Evolutionary conservation across 257 asterid species (phyloP).

Genomic region (Cinchona pubescens): DNA sequence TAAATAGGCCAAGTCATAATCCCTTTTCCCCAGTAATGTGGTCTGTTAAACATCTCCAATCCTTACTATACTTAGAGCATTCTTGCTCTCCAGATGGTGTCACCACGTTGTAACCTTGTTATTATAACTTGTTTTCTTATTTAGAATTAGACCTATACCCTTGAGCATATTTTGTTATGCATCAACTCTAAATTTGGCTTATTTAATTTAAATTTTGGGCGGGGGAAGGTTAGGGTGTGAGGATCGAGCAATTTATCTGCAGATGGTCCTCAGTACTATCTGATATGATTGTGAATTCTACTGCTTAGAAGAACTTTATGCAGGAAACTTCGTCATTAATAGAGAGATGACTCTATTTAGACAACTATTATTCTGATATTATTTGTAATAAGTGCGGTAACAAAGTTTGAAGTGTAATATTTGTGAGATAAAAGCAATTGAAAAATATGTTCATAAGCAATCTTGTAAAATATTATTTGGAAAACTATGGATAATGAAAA

Average conservation of each 20-base stretch:
- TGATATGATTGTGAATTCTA: conserved; percentile 8
- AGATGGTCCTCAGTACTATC: conserved; percentile 10
- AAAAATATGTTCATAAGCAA: too few species aligned
- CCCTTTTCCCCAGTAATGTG: background rate
- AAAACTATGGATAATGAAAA: too few species aligned
- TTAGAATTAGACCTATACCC: background rate
- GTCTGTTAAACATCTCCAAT: conserved; percentile 1
- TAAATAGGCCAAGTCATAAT: conserved; percentile 16
- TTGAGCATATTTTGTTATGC: background rate
- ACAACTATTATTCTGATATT: too few species aligned
- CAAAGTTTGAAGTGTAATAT: too few species aligned
- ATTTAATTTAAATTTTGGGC: too few species aligned
- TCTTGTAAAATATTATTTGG: too few species aligned
- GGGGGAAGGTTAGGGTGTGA: background rate
- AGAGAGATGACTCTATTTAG: too few species aligned
- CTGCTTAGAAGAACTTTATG: conserved; percentile 4
- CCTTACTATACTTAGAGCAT: conserved; percentile 11
- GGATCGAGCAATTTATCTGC: background rate
- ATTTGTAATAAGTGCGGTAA: too few species aligned
- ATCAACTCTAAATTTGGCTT: background rate
- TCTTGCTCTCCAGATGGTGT: conserved; percentile 12
- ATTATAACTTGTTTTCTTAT: conserved; percentile 4
- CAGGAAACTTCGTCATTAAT: background rate
- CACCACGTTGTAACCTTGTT: background rate
- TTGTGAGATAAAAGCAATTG: too few species aligned